Conservation (phyloP, 352 stramenopile genomes). For the Detonula confervacea region DNA sequence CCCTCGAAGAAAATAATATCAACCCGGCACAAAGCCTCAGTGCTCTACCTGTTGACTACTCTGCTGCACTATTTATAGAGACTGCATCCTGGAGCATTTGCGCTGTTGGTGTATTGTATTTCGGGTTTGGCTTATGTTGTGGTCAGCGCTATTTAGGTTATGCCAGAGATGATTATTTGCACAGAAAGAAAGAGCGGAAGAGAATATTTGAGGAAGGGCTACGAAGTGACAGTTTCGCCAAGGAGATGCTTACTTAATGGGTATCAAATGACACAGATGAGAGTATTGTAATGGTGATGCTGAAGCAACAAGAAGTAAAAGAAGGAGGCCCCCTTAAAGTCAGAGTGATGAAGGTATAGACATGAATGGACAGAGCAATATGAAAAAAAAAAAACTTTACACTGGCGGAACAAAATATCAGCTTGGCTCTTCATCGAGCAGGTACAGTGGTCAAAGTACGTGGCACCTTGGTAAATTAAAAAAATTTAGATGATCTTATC, state of each 20-base stretch:
- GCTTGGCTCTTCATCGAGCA: too few relatives aligned
- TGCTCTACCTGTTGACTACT: constrained; percentile 12
- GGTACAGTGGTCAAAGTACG: too few relatives aligned
- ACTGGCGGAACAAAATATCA: too few relatives aligned
- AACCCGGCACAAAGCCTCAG: constrained; percentile 5
- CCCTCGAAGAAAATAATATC: constrained; percentile 34
- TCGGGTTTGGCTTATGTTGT: constrained; percentile 20
- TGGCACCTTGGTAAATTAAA: too few relatives aligned
- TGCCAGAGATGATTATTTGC: constrained; percentile 12
- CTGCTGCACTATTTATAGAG: constrained; percentile 25
- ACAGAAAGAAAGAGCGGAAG: neutral
- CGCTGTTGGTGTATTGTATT: constrained; percentile 13
- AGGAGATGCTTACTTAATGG: too few relatives aligned
- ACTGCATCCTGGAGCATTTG: constrained; percentile 25
- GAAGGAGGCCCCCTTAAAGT: too few relatives aligned
- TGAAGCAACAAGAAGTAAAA: too few relatives aligned
- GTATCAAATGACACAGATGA: too few relatives aligned
- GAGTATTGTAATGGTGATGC: neutral
- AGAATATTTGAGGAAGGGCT: neutral
- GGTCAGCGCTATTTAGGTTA: constrained; percentile 16
- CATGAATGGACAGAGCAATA: too few relatives aligned
- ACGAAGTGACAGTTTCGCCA: neutral
- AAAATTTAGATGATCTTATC: too few relatives aligned
- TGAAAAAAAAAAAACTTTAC: too few relatives aligned
- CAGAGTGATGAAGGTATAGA: too few relatives aligned